These are phyloP conservation scores for Paramecium octaurelia DNA, from an alignment of 73 alveolate species.

Conservation along the genomic window DNA sequence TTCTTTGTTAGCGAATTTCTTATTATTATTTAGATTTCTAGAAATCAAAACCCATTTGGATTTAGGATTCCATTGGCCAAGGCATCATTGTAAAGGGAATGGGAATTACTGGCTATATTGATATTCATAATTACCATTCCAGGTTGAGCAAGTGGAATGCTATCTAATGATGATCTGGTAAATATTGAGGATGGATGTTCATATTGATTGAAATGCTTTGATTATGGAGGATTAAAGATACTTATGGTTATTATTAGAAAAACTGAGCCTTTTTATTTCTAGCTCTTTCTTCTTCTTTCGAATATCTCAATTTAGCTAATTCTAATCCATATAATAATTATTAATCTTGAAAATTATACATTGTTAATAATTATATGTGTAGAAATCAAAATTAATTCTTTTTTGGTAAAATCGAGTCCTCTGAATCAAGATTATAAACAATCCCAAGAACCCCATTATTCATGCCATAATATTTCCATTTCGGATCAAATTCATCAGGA, in stretches of 20 bases:
- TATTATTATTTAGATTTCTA: neutral
- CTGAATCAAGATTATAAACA: conserved; percentile 7
- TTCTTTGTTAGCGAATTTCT: neutral
- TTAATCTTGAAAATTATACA: neutral
- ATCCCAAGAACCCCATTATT: conserved; percentile 36
- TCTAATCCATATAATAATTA: neutral
- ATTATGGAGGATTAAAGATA: neutral
- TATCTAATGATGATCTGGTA: neutral
- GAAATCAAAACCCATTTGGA: conserved; percentile 25
- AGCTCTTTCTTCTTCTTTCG: neutral
- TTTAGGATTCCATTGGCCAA: conserved; percentile 24
- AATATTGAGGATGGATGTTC: neutral
- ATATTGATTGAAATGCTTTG: neutral
- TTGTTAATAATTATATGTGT: neutral
- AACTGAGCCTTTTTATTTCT: neutral
- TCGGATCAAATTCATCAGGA: conserved; percentile 16
- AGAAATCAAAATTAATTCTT: neutral
- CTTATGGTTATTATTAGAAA: neutral
- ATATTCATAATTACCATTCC: neutral
- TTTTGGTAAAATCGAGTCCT: neutral
- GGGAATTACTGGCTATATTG: conserved; percentile 8
- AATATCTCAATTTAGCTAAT: neutral
- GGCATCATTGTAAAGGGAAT: conserved; percentile 18
- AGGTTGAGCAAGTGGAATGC: neutral
- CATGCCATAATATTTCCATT: conserved; percentile 38